These are phyloP conservation scores for Zymoseptoria pseudotritici DNA, from an alignment of 2,329 filamentous ascomycete genomes.

Conservation along the genomic window DNA sequence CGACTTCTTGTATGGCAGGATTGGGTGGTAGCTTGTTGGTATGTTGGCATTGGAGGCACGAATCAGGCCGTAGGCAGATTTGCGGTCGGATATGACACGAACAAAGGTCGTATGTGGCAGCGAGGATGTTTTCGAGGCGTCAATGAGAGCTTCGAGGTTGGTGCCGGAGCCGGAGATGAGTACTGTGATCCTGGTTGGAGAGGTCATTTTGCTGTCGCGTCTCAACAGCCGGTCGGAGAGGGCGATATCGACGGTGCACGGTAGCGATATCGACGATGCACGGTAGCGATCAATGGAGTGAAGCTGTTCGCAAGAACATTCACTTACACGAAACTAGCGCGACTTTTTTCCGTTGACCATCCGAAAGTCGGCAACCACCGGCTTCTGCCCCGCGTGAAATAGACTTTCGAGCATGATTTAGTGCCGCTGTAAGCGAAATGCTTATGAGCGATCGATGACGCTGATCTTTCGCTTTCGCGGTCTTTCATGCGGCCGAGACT, in stretches of 20 bases:
- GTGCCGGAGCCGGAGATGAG: slow-evolving; percentile 64
- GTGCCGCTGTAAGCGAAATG: background rate
- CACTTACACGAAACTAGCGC: background rate
- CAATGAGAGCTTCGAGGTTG: slow-evolving; percentile 72
- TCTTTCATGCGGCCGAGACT: background rate
- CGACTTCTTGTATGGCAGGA: slow-evolving; percentile 66
- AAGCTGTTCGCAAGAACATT: background rate
- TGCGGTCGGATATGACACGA: slow-evolving; percentile 60
- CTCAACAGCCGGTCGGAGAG: background rate
- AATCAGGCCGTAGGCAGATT: slow-evolving; percentile 56
- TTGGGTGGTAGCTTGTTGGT: slow-evolving; percentile 73
- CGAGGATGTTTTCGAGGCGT: slow-evolving; percentile 44
- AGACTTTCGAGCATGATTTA: background rate
- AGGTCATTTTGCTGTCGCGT: background rate
- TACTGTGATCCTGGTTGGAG: slow-evolving; percentile 25
- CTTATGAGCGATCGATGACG: background rate
- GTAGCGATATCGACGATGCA: background rate
- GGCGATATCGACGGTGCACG: background rate
- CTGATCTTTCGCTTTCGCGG: background rate
- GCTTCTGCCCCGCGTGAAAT: background rate
- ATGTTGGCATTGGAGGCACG: slow-evolving; percentile 56
- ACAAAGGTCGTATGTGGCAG: slow-evolving; percentile 49
- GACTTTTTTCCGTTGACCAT: slow-evolving; percentile 1
- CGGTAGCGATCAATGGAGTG: background rate
- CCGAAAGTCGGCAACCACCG: background rate